These are phyloP conservation scores for Penicillium roqueforti DNA, from an alignment of 495 filamentous ascomycete species.

Conservation along the genomic window DNA sequence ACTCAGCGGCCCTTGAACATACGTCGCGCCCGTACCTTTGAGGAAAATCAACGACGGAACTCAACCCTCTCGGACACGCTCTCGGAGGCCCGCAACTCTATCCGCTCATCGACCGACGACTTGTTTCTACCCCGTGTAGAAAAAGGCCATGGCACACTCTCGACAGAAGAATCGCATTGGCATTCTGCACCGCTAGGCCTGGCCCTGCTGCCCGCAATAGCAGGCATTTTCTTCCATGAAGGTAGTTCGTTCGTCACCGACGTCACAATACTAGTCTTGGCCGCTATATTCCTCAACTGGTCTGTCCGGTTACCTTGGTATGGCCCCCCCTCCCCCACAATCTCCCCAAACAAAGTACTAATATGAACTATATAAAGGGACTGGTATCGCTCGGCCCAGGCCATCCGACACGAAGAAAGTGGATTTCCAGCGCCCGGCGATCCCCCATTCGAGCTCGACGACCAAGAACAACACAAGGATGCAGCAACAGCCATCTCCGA, in stretches of 20 bases:
- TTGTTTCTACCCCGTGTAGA: conserved; percentile 60
- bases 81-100: conserved; percentile 59
- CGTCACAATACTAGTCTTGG: conserved; percentile 70
- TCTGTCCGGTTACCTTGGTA: conserved; percentile 87
- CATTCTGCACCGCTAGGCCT: conserved; percentile 74
- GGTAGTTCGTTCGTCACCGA: conserved; percentile 81
- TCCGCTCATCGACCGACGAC: conserved; percentile 68
- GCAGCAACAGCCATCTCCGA: conserved; percentile 48
- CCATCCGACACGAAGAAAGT: conserved; percentile 45
- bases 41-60: conserved; percentile 55
- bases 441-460: conserved; percentile 22
- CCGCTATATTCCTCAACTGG: conserved; percentile 89
- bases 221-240: conserved; percentile 78
- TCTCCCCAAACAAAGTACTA: not conserved
- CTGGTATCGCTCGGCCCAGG: conserved; percentile 84
- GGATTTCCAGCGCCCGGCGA: conserved; percentile 45
- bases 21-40: conserved; percentile 27
- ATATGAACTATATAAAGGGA: conserved; percentile 50
- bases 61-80: conserved; percentile 71
- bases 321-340: not conserved
- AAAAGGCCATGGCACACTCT: conserved; percentile 20
- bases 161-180: conserved; percentile 59
- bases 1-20: conserved; percentile 1
- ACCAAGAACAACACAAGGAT: conserved; percentile 7
- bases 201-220: conserved; percentile 79